Evolutionary conservation across 345 rosid species (phyloP).

Genomic region (Euphorbia peplus): DNA sequence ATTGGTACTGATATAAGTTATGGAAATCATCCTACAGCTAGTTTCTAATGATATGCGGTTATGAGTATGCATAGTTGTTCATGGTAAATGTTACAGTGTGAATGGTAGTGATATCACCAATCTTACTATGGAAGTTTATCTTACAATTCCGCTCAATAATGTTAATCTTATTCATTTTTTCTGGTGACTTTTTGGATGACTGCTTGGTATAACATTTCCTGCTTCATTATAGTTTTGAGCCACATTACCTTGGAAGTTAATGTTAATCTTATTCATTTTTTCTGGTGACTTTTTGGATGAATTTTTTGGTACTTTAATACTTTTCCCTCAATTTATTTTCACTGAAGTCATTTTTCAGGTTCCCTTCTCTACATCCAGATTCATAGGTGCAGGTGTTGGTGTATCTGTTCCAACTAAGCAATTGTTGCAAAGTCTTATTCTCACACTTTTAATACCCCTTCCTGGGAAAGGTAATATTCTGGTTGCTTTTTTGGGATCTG

Average conservation of each 20-base stretch:
- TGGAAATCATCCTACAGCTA: background rate
- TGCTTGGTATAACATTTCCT: too few relatives aligned
- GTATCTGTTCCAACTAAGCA: constrained; percentile 72
- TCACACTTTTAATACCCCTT: constrained; percentile 73
- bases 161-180: too few relatives aligned
- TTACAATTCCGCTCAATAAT: too few relatives aligned
- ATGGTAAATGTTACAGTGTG: too few relatives aligned
- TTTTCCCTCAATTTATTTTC: constrained; percentile 7
- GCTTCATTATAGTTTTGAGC: too few relatives aligned
- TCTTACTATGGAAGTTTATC: too few relatives aligned
- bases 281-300: too few relatives aligned
- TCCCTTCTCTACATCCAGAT: constrained; percentile 81
- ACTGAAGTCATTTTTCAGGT: constrained; percentile 42
- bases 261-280: too few relatives aligned
- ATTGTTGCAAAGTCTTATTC: constrained; percentile 70
- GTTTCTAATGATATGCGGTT: background rate
- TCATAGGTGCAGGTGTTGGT: constrained; percentile 82
- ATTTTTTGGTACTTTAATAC: background rate
- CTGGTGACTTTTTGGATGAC: too few relatives aligned
- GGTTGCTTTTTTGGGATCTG: background rate
- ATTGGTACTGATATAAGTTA: background rate
- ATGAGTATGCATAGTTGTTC: too few relatives aligned
- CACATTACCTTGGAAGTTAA: too few relatives aligned
- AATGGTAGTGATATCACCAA: too few relatives aligned
- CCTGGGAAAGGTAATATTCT: constrained; percentile 70